Base-by-base conservation (phyloP, 768 basidiomycete species). In the Leccinum subgranulosum region DNA sequence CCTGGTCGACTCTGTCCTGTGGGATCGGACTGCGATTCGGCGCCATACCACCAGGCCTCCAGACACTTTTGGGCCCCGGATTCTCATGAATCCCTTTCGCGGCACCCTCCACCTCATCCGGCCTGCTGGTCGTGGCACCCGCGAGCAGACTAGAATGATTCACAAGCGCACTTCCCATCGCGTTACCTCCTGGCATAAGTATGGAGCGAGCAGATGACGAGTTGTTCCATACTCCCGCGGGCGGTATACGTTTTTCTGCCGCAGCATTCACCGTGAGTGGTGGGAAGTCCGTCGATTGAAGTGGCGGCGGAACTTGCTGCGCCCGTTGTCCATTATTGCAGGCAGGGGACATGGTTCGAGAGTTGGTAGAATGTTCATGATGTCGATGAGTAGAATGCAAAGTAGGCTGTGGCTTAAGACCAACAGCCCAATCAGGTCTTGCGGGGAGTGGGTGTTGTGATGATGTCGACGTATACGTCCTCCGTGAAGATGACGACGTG, bases 391-490 rank as follows among this genome's bases (percentile, higher is more conserved):
- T 73, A 29, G 79, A 48, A 61, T 88, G 82, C 27, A 88, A 71
- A 12, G 84, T 88, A 28, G 86, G 85, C 58, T 90, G 86, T 0
- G 90, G 83, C 69, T 87, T 90, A 33, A 93, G 77, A 15, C 90
- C 90, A 4, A 93, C 88, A 17, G 92, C 91, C 92, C 92, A 94
- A 69, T 94, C 92, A 41, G 92, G 92, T 56, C 92, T 80, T 3
- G 90, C 76, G 4, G 92, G 92, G 39, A 94, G 78, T 14, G 91
- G 92, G 56, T 86, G 84, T 74, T 91, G 79, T 63, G 90, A 90
- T 6, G 87, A 77, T 1, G 81, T 83, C 33, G 90, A 90, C 2
- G 88, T 88, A 61, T 82, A 89, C 6, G 88, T 90, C 60, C 84
- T 81, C 39, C 87, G 81, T 39, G 91, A 92, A 1, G 89, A 90